Evolutionary conservation across 352 stramenopile genomes (phyloP), one percentile per base, ranked within the genome.

Genomic region (Phytophthora sojae): DNA sequence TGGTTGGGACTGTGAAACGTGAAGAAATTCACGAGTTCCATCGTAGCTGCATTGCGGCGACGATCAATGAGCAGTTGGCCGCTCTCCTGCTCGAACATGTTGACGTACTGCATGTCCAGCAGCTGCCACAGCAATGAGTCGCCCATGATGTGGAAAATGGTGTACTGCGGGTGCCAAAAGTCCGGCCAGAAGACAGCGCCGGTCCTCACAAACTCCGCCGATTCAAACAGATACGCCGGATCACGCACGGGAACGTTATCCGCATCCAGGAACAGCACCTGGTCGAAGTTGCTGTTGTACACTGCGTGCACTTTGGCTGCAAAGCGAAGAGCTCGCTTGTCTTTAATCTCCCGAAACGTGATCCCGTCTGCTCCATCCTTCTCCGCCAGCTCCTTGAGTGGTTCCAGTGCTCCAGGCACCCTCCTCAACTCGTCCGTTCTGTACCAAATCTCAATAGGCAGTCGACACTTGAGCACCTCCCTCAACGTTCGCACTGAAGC

Each of bases 71-170:
- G 61, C 21, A 91, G 26, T 50, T 91, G 83, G 2, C 83, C 83
- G 50, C 80, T 89, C 61, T 91, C 83, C 63, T 91, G 83, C 69
- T 91, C 83, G 57, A 89, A 89, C 83, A 89, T 90, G 67, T 84
- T 72, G 29, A 87, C 76, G 49, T 80, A 85, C 0, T 71, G 50
- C 58, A 86, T 58, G 23, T 72, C 80, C 11, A 91, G 63, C 23
- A 88, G 47, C 47, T 82, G 67, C 83, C 83, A 91, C 26, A 91
- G 45, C 35, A 88, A 60, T 55, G 77, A 86, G 35, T 79, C 57
- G 15, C 69, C 70, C 63, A 89, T 79, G 45, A 90, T 77, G 63
- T 90, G 86, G 61, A 90, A 90, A 64, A 89, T 88, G 1, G 82
- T 83, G 64, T 85, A 75, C 30, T 56, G 64, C 9, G 81, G 79